phyloP scores from a whole-genome alignment of 768 basidiomycete genomes.

The Tulasnella sp. region DNA sequence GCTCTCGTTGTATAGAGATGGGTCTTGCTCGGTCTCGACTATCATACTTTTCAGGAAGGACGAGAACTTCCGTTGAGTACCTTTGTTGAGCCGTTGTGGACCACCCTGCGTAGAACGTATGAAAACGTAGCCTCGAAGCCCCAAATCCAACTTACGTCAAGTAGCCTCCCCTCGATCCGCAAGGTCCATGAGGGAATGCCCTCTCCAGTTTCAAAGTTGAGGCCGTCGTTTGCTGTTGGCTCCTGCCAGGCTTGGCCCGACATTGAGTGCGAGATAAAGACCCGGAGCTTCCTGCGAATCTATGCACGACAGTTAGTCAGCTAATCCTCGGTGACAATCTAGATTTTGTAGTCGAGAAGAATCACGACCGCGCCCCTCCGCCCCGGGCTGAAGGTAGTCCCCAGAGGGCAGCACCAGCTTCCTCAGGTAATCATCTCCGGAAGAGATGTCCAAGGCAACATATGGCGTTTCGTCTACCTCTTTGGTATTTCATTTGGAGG shows the following conservation, averaged over 20 bases:
- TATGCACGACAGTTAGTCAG: conserved; percentile 42
- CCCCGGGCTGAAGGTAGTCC: neutral
- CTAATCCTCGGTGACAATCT: neutral
- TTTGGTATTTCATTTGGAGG: neutral
- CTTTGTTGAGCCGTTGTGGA: conserved; percentile 60
- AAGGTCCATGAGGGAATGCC: conserved; percentile 89
- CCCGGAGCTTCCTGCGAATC: conserved; percentile 80
- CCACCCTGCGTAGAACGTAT: conserved; percentile 30
- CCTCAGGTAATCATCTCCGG: neutral
- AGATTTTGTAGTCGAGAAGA: neutral
- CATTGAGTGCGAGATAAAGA: conserved; percentile 87
- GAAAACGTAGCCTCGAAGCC: conserved; percentile 23
- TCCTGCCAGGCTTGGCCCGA: conserved; percentile 84
- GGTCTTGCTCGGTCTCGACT: conserved; percentile 85
- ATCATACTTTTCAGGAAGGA: conserved; percentile 81
- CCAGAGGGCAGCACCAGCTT: neutral
- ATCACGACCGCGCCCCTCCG: neutral
- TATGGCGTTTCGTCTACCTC: too few relatives aligned
- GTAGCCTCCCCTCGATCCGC: conserved; percentile 81
- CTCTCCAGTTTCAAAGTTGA: conserved; percentile 78
- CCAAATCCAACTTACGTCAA: conserved; percentile 49
- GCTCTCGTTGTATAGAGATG: conserved; percentile 72
- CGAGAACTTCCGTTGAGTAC: conserved; percentile 75
- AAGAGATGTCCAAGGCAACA: neutral
- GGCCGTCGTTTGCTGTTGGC: conserved; percentile 44